A percentile compares a stretch with the other conserved stretches of the same genome.
phyloP scores from a whole-genome alignment of 345 rosid genomes.

The Brassica rapa region DNA sequence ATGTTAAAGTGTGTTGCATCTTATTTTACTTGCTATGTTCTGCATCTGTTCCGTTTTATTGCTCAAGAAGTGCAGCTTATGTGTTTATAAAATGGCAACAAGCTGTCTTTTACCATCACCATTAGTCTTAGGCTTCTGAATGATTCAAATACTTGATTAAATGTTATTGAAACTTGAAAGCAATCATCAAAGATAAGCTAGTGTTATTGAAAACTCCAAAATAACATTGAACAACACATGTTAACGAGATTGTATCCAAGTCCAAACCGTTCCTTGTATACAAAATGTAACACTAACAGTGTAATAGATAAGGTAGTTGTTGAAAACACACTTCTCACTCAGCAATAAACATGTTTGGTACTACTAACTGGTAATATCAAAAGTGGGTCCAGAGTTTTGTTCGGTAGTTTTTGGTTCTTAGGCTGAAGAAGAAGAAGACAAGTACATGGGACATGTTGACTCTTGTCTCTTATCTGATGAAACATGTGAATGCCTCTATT shows the following conservation, averaged over 20 bases:
- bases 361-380: too few relatives aligned
- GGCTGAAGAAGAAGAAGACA: too few relatives aligned
- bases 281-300: not conserved
- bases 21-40: too few relatives aligned
- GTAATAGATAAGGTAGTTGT: not conserved
- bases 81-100: conserved; percentile 1
- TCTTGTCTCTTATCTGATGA: too few relatives aligned
- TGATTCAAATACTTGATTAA: too few relatives aligned
- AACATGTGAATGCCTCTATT: too few relatives aligned
- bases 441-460: too few relatives aligned
- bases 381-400: too few relatives aligned
- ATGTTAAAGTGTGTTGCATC: too few relatives aligned
- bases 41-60: not conserved
- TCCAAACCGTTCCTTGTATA: not conserved
- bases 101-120: not conserved
- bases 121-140: not conserved
- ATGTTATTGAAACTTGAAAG: not conserved
- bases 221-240: not conserved
- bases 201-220: not conserved
- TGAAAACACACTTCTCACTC: conserved; percentile 13
- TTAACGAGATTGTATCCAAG: not conserved
- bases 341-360: conserved; percentile 27
- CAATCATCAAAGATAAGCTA: not conserved
- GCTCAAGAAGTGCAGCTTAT: not conserved
- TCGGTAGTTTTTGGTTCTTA: too few relatives aligned